phyloP scores from a whole-genome alignment of 768 basidiomycete genomes.

The Tylopilus rubrobrunneus region DNA sequence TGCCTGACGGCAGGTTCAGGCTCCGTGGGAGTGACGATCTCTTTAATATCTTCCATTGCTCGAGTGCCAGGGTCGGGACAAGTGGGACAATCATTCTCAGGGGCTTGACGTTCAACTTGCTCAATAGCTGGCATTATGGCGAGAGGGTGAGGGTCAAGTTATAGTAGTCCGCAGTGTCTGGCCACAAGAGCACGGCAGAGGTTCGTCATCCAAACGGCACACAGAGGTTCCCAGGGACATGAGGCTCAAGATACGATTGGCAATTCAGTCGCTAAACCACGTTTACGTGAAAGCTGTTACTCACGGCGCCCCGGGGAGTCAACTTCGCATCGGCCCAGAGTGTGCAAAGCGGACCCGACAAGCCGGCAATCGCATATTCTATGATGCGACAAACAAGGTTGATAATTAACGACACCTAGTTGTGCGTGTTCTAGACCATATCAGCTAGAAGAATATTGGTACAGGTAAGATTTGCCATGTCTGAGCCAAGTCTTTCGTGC shows the following conservation, averaged over 20 bases:
- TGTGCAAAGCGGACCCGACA: too few species aligned
- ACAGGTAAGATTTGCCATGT: not conserved
- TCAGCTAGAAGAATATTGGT: not conserved
- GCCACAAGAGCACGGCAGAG: not conserved
- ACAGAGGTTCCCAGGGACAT: not conserved
- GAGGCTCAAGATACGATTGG: not conserved
- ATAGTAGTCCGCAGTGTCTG: not conserved
- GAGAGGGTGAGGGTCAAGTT: not conserved
- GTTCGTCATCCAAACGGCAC: not conserved
- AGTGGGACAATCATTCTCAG: not conserved
- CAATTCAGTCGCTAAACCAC: not conserved
- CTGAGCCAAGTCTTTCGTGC: not conserved
- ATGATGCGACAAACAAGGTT: too few species aligned
- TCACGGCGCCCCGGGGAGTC: not conserved
- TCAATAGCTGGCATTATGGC: not conserved
- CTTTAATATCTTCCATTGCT: not conserved
- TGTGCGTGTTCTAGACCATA: not conserved
- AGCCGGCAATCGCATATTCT: too few species aligned
- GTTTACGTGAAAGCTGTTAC: constrained; percentile 2
- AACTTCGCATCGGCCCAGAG: not conserved
- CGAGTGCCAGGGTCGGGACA: not conserved
- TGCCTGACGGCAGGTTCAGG: not conserved
- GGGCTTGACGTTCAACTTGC: constrained; percentile 2
- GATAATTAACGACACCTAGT: not conserved
- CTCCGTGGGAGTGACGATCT: not conserved